Conservation (phyloP, 495 filamentous ascomycete species). For the Bombardia bombarda region DNA sequence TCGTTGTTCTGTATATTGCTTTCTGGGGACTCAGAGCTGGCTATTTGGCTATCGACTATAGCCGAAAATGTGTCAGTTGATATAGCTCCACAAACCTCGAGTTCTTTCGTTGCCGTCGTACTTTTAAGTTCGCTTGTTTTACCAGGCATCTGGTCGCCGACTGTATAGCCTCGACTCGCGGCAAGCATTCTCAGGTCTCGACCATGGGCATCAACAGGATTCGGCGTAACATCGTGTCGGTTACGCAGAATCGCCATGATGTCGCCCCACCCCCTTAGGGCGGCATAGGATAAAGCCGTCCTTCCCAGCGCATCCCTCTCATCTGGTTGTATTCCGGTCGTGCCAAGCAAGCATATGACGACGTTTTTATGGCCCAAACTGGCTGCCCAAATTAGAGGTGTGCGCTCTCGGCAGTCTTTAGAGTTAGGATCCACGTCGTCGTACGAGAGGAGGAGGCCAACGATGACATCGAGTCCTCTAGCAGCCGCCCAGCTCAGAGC, state of each 20-base stretch:
- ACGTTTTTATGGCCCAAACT: not conserved
- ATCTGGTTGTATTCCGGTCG: not conserved
- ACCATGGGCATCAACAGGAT: not conserved
- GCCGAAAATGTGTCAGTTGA: no score
- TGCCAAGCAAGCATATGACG: not conserved
- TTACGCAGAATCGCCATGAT: not conserved
- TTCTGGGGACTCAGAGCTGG: no score
- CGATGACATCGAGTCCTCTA: not conserved
- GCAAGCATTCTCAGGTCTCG: not conserved
- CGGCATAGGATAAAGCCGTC: not conserved
- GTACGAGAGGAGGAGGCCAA: not conserved
- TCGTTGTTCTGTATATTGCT: no score
- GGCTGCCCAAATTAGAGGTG: not conserved
- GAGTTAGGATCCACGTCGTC: not conserved
- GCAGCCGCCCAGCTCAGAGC: not conserved
- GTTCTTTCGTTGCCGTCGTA: no score
- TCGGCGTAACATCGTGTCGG: not conserved
- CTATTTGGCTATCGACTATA: no score
- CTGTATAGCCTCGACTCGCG: not conserved
- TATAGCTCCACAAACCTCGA: no score
- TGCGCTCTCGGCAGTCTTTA: not conserved
- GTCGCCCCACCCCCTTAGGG: not conserved
- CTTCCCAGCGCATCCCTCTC: not conserved
- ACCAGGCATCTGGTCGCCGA: no score
- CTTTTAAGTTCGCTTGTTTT: no score